These are phyloP conservation scores for Suillus brevipes DNA, from an alignment of 768 basidiomycete genomes.

Conservation along the genomic window DNA sequence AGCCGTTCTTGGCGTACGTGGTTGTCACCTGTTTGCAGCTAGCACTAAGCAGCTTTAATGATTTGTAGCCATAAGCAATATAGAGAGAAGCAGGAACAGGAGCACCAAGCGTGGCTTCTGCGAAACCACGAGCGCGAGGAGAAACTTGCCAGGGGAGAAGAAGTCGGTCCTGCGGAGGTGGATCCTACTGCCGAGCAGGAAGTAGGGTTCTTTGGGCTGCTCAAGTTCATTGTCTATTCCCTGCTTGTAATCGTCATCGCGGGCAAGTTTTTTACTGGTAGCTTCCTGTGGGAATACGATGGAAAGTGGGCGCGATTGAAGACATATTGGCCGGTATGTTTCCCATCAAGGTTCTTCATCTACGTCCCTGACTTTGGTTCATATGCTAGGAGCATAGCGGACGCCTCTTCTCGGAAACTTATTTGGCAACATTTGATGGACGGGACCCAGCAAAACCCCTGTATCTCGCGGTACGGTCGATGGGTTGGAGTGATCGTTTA, in stretches of 20 bases:
- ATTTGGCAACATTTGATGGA: conserved; percentile 73
- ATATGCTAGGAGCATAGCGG: conserved; percentile 50
- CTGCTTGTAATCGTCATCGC: conserved; percentile 56
- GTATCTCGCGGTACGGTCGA: conserved; percentile 74
- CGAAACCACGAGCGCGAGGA: conserved; percentile 71
- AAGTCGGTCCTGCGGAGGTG: conserved; percentile 67
- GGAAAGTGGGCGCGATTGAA: conserved; percentile 60
- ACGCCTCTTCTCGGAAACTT: conserved; percentile 71
- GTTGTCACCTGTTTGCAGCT: conserved; percentile 11
- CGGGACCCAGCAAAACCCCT: conserved; percentile 61
- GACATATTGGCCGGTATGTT: conserved; percentile 63
- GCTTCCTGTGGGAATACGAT: conserved; percentile 81
- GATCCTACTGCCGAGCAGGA: conserved; percentile 73
- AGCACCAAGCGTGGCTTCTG: conserved; percentile 65
- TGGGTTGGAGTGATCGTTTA: neutral
- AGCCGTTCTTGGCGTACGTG: conserved; percentile 78
- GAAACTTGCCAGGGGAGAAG: conserved; percentile 72
- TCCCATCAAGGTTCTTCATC: conserved; percentile 1
- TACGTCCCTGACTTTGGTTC: neutral
- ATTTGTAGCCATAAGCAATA: conserved; percentile 63
- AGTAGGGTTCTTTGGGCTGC: conserved; percentile 60
- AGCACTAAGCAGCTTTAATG: neutral
- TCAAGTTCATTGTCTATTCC: conserved; percentile 67
- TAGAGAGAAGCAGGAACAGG: conserved; percentile 56
- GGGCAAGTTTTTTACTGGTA: conserved; percentile 86